Evolutionary conservation across 2,329 filamentous ascomycete species (phyloP).

Genomic region (Phialemoniopsis sp.): DNA sequence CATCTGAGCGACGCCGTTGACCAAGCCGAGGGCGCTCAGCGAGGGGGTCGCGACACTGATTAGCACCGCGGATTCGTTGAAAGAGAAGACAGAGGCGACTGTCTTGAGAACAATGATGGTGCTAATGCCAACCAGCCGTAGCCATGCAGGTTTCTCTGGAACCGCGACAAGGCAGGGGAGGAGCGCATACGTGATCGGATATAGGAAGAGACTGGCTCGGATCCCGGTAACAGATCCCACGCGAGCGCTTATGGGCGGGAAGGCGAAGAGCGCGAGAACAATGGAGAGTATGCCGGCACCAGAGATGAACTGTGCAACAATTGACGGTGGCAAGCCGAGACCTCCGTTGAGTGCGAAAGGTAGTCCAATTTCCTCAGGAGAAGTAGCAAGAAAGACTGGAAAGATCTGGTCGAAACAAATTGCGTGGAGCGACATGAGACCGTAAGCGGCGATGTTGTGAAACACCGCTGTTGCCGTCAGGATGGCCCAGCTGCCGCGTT

Average conservation of each 20-base stretch:
- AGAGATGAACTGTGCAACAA: slow-evolving; percentile 4
- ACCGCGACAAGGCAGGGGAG: slow-evolving; percentile 7
- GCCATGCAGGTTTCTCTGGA: slow-evolving; percentile 1
- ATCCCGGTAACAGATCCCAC: slow-evolving; percentile 6
- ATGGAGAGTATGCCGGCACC: slow-evolving; percentile 5
- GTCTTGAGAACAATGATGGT: slow-evolving; percentile 1
- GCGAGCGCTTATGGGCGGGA: slow-evolving; percentile 2
- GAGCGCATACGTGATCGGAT: slow-evolving; percentile 3
- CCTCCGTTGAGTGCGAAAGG: slow-evolving; percentile 3
- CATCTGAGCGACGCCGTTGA: slow-evolving; percentile 9
- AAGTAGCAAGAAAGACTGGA: slow-evolving; percentile 7
- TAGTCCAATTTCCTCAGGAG: background rate
- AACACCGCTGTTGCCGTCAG: background rate
- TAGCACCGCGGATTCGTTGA: slow-evolving; percentile 7
- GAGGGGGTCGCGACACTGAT: slow-evolving; percentile 6
- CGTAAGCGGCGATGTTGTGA: slow-evolving; percentile 4
- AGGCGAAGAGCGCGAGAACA: slow-evolving; percentile 3
- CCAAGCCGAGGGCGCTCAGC: slow-evolving; percentile 4
- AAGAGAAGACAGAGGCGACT: slow-evolving; percentile 5
- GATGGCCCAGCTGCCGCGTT: no score
- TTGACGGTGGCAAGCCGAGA: slow-evolving; percentile 1
- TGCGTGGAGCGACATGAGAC: slow-evolving; percentile 5
- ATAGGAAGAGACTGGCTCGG: slow-evolving; percentile 2
- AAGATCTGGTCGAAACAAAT: slow-evolving; percentile 10
- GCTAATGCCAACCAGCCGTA: slow-evolving; percentile 1